Percentiles rank a stretch among this genome's conserved stretches.
Conservation (phyloP, 768 basidiomycete genomes). For the Vararia minispora region DNA sequence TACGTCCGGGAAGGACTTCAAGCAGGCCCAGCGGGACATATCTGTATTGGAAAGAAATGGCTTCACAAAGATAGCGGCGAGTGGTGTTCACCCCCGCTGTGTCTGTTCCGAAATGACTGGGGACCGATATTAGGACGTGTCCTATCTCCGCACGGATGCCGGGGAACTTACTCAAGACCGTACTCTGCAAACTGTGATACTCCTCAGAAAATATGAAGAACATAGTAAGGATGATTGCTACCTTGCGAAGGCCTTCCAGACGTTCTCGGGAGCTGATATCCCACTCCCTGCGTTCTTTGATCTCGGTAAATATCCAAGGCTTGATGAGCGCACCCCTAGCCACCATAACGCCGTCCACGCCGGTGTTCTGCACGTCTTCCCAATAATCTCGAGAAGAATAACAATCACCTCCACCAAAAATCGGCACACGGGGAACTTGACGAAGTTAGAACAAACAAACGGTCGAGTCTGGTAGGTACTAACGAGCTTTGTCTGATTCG, state of each 20-base stretch:
- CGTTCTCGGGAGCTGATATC: conserved; percentile 82
- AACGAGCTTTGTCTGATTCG: conserved; percentile 64
- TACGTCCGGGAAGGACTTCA: conserved; percentile 63
- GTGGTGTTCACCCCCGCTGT: conserved; percentile 86
- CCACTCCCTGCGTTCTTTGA: conserved; percentile 89
- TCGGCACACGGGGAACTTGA: conserved; percentile 77
- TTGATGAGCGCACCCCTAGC: conserved; percentile 94
- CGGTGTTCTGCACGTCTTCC: conserved; percentile 60
- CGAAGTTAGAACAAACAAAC: background rate
- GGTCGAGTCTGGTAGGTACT: conserved; percentile 17
- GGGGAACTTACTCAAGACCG: conserved; percentile 53
- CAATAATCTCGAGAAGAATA: conserved; percentile 84
- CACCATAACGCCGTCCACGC: conserved; percentile 94
- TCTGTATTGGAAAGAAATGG: conserved; percentile 91
- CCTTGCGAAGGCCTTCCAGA: conserved; percentile 67
- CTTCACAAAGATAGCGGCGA: conserved; percentile 88
- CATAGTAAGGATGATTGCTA: conserved; percentile 22
- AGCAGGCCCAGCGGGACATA: conserved; percentile 92
- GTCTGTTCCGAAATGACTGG: conserved; percentile 76
- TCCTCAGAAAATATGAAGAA: background rate
- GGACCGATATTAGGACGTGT: background rate
- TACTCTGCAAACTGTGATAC: conserved; percentile 66
- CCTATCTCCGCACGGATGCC: background rate
- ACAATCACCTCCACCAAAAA: conserved; percentile 94
- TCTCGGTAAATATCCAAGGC: conserved; percentile 92